Evolutionary conservation across 345 rosid genomes (phyloP).

Genomic region (Brassica juncea): DNA sequence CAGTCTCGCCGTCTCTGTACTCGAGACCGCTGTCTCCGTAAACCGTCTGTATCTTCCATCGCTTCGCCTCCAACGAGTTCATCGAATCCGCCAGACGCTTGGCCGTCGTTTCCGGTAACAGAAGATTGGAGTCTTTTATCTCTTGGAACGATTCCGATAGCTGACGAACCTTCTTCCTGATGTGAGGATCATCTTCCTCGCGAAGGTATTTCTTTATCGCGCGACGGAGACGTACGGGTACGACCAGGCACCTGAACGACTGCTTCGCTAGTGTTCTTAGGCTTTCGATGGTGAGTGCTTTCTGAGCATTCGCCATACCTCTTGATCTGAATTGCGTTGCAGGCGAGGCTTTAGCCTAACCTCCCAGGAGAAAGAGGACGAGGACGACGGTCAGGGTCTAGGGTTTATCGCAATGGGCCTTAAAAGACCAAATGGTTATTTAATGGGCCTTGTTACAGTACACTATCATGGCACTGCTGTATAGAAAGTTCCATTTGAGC

Average conservation of each 20-base stretch:
- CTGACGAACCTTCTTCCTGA: conserved; percentile 77
- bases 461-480: background rate
- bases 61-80: conserved; percentile 72
- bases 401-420: background rate
- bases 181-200: conserved; percentile 80
- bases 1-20: conserved; percentile 78
- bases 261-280: conserved; percentile 74
- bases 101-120: conserved; percentile 53
- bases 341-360: conserved; percentile 15
- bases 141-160: conserved; percentile 64
- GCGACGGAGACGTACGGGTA: conserved; percentile 83
- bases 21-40: conserved; percentile 83
- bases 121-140: conserved; percentile 66
- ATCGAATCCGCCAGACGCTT: conserved; percentile 77
- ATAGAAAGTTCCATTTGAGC: too few species aligned
- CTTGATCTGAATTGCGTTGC: conserved; percentile 8
- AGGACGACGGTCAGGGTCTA: background rate
- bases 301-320: conserved; percentile 53
- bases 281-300: conserved; percentile 54
- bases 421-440: too few species aligned
- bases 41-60: conserved; percentile 86
- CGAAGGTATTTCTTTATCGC: conserved; percentile 83
- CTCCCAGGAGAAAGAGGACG: background rate
- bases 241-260: conserved; percentile 64
- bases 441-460: background rate